phyloP scores from a whole-genome alignment of 768 basidiomycete genomes.

The Rhodotorula sphaerocarpa region DNA sequence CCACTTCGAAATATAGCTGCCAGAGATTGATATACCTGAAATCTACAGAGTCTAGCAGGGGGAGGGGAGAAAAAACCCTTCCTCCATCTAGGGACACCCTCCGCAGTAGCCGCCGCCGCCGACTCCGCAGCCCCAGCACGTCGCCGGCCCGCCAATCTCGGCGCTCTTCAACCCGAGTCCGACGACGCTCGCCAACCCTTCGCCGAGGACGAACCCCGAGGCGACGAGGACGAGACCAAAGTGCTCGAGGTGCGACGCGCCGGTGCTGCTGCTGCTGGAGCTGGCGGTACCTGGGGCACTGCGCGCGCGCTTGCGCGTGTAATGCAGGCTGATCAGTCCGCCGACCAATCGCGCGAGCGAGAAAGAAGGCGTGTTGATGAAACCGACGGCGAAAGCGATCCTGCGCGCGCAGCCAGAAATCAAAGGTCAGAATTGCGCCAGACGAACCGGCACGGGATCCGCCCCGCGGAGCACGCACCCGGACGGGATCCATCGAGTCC shows the following conservation, averaged over 20 bases:
- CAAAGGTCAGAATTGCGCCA: no score
- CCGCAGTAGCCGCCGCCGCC: constrained; percentile 35
- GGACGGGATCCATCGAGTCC: constrained; percentile 25
- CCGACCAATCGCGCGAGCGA: constrained; percentile 84
- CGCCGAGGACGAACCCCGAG: constrained; percentile 90
- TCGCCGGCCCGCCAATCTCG: constrained; percentile 59
- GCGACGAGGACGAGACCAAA: constrained; percentile 78
- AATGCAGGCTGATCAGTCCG: constrained; percentile 64
- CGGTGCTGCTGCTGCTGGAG: no score
- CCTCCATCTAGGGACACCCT: constrained; percentile 13
- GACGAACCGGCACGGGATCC: background rate
- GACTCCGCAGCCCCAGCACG: constrained; percentile 71
- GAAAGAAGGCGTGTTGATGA: constrained; percentile 91
- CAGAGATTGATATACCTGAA: no score
- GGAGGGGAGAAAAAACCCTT: no score
- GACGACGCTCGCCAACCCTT: constrained; percentile 79
- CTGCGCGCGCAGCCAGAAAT: background rate
- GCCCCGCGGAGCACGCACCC: constrained; percentile 51
- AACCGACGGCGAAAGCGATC: constrained; percentile 47
- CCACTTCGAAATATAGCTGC: no score
- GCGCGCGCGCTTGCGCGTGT: constrained; percentile 55
- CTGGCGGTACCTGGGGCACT: no score
- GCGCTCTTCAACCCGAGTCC: constrained; percentile 64
- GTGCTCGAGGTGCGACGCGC: constrained; percentile 27
- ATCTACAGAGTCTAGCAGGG: no score